Base-by-base conservation (phyloP, 768 basidiomycete genomes). In the Austroboletus festivus region DNA sequence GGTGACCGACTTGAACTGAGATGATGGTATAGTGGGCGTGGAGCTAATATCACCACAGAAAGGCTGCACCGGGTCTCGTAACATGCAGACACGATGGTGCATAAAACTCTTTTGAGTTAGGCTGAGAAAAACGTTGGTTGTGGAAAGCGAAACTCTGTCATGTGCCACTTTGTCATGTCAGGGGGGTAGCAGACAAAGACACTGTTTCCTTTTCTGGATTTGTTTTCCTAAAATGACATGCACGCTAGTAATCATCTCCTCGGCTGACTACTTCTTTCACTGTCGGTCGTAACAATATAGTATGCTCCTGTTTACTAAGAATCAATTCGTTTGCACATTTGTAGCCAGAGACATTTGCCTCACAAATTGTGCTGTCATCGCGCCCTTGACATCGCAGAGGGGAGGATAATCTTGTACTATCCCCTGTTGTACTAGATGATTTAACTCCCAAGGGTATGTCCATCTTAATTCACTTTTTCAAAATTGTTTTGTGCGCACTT, bases 281-380 rank as follows among this genome's bases (percentile, higher is more conserved):
- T 16, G 90, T 92, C 39, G 89, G 89, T 44, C 90, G 85, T 43
- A 92, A 71, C 23, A 93, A 62, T 46, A 93, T 89, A 31, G 89
- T 92, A 65, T 92, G 89, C 59, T 93, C 89, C 88, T 90, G 64
- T 47, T 49, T 30, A n/a, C 48, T 13, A 28, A 4, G 45, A 38
- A 28, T 60, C 43, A 61, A 44, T 48, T 16, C 10, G 23, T 21
- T 43, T 22, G 9, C 12, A 19, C 41, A 37, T 4, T 43, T n/a
- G n/a, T n/a, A n/a, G n/a, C n/a, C n/a, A 20, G 8, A 12, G 11
- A 28, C 40, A 47, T 38, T 31, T 18, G 31, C 41, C 83, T 53
- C 58, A 89, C 87, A 65, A 87, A 89, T 73, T 97, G 95, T 10
- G 95, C 95, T 1, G 94, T 96, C 91, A 94, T 96, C 2, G 85